phyloP scores from a whole-genome alignment of 2,329 filamentous ascomycete species.

The Alternaria brassicae region DNA sequence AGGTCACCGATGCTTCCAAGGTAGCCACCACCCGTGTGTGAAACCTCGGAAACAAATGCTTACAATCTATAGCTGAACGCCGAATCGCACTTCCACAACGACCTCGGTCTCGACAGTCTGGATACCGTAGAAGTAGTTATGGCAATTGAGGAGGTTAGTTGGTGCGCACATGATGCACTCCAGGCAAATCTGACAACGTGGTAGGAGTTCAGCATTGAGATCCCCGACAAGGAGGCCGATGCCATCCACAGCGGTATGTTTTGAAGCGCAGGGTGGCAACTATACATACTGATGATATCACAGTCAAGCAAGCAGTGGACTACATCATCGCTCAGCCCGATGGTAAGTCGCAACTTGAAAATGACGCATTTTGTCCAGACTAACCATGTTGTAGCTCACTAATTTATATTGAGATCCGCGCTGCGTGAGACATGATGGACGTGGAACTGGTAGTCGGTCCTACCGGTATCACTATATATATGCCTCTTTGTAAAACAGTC shows the following conservation, averaged over 20 bases:
- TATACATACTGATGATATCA: constrained; percentile 42
- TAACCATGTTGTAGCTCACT: constrained; percentile 46
- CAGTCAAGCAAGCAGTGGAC: constrained; percentile 92
- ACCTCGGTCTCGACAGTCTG: constrained; percentile 94
- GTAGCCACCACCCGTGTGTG: constrained; percentile 47
- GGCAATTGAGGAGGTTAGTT: constrained; percentile 93
- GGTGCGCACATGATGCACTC: constrained; percentile 7
- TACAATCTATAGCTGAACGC: constrained; percentile 72
- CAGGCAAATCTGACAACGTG: constrained; percentile 19
- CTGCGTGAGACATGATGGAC: constrained; percentile 33
- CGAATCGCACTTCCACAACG: constrained; percentile 91
- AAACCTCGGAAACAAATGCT: constrained; percentile 21
- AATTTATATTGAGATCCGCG: constrained; percentile 24
- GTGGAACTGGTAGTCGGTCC: constrained; percentile 41
- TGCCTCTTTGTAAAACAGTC: constrained; percentile 50
- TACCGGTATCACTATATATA: constrained; percentile 49
- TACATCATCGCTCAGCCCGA: constrained; percentile 95
- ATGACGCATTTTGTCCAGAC: constrained; percentile 5
- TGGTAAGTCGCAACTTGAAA: constrained; percentile 64
- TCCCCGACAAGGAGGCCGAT: constrained; percentile 96
- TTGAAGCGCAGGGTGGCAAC: background rate
- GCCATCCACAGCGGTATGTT: constrained; percentile 88
- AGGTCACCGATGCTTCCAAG: constrained; percentile 70
- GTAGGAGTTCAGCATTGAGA: constrained; percentile 89
- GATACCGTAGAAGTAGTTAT: constrained; percentile 99